A percentile compares a stretch with the other conserved stretches of the same genome.
These are phyloP conservation scores for Metschnikowia cubensis DNA, from an alignment of 805 yeast genomes.

Conservation along the genomic window DNA sequence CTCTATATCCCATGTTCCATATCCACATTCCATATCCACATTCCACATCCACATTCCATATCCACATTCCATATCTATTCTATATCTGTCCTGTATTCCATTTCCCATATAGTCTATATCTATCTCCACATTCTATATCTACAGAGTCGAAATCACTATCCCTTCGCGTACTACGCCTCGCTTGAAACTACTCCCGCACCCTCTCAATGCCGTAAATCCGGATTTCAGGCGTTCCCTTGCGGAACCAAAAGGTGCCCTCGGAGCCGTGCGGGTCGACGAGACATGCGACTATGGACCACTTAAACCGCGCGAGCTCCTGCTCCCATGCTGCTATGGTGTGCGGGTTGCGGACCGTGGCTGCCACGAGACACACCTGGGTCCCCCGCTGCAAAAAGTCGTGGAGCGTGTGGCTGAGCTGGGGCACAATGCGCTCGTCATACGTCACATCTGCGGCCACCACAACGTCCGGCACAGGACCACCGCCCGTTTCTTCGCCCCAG, in stretches of 20 bases:
- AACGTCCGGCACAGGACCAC: slow-evolving; percentile 34
- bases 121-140: no score
- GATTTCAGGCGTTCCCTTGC: slow-evolving; percentile 18
- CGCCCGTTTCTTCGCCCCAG: slow-evolving; percentile 51
- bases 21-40: no score
- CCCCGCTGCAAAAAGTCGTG: slow-evolving; percentile 30
- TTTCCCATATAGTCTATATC: no score
- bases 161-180: no score
- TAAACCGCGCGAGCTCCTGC: slow-evolving; percentile 8
- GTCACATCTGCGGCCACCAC: slow-evolving; percentile 87
- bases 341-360: slow-evolving; percentile 71
- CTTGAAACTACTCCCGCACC: not conserved
- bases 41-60: no score
- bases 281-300: slow-evolving; percentile 9
- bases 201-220: slow-evolving; percentile 11
- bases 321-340: slow-evolving; percentile 35
- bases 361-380: slow-evolving; percentile 42
- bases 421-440: slow-evolving; percentile 63
- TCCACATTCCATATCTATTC: no score
- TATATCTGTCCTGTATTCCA: no score
- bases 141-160: no score
- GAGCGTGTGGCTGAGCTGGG: slow-evolving; percentile 49
- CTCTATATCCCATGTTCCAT: no score
- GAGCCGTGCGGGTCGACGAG: slow-evolving; percentile 9
- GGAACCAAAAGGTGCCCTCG: slow-evolving; percentile 12